These are phyloP conservation scores for Musa schizocarpa DNA, from an alignment of 176 grass and related monocot species.

Conservation along the genomic window DNA sequence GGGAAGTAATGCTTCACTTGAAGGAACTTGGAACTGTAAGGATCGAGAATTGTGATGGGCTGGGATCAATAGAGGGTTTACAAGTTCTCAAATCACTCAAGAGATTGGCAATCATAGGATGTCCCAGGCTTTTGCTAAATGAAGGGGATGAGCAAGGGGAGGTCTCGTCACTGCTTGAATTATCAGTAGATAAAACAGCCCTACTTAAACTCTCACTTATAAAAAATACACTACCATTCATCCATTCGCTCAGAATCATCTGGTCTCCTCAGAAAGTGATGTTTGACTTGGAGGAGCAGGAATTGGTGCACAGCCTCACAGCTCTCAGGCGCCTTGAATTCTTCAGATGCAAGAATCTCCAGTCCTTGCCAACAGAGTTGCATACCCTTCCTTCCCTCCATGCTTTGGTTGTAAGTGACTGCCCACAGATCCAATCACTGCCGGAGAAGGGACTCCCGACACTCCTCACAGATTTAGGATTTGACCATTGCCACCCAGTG, in stretches of 20 bases:
- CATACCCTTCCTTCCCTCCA: background rate
- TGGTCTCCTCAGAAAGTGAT: background rate
- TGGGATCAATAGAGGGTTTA: slow-evolving; percentile 6
- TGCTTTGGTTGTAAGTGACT: no score
- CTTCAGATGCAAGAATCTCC: background rate
- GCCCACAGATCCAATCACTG: no score
- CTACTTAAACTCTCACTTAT: slow-evolving; percentile 7
- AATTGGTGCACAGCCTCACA: background rate
- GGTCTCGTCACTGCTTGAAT: background rate
- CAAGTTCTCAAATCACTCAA: background rate
- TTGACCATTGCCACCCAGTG: no score
- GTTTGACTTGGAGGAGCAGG: background rate
- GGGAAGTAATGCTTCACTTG: background rate
- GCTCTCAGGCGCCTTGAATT: background rate
- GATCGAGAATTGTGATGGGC: slow-evolving; percentile 7
- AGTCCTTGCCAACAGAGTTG: background rate
- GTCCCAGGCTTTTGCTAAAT: slow-evolving; percentile 10
- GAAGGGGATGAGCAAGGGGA: background rate
- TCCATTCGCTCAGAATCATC: background rate
- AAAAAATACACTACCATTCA: background rate
- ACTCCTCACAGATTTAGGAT: no score
- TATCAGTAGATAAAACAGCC: slow-evolving; percentile 4
- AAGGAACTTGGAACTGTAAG: background rate
- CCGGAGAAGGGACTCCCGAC: no score
- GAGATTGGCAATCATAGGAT: slow-evolving; percentile 1